These are phyloP conservation scores for Gloeostereum incarnatum DNA, from an alignment of 768 basidiomycete genomes.

Conservation along the genomic window DNA sequence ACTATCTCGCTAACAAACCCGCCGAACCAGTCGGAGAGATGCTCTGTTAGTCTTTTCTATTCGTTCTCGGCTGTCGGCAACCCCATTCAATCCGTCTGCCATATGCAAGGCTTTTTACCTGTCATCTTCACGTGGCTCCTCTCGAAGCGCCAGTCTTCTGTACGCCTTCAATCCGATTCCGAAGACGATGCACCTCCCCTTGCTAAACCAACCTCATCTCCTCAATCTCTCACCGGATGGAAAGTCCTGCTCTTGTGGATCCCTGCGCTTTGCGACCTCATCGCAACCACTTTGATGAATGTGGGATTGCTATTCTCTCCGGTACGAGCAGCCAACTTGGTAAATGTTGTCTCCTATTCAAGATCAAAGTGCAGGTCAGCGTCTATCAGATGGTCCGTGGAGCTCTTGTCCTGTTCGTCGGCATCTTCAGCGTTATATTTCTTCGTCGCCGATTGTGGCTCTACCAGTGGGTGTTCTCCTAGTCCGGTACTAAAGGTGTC, in stretches of 20 bases:
- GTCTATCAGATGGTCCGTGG: constrained; percentile 97
- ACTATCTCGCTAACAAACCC: constrained; percentile 2
- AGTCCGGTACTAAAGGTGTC: background rate
- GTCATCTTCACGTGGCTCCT: constrained; percentile 63
- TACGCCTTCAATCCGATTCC: constrained; percentile 47
- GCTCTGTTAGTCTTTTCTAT: constrained; percentile 55
- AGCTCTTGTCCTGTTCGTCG: constrained; percentile 90
- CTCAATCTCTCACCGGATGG: constrained; percentile 53
- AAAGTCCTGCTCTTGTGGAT: constrained; percentile 76
- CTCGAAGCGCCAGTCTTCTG: constrained; percentile 33
- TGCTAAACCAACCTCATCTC: constrained; percentile 18
- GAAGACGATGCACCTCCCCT: constrained; percentile 29
- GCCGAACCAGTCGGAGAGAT: constrained; percentile 78
- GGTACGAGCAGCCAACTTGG: too few relatives aligned
- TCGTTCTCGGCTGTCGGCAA: constrained; percentile 13
- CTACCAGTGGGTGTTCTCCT: constrained; percentile 57
- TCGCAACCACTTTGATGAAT: constrained; percentile 93
- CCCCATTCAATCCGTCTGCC: constrained; percentile 10
- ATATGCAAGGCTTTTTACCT: constrained; percentile 69
- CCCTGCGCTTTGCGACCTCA: constrained; percentile 84
- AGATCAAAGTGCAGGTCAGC: too few relatives aligned
- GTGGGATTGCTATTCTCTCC: constrained; percentile 92
- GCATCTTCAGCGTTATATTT: constrained; percentile 84
- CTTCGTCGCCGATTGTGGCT: constrained; percentile 76
- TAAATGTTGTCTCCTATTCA: too few relatives aligned